phyloP scores from a whole-genome alignment of 2,329 filamentous ascomycete species.

The Fusarium austroafricanum region DNA sequence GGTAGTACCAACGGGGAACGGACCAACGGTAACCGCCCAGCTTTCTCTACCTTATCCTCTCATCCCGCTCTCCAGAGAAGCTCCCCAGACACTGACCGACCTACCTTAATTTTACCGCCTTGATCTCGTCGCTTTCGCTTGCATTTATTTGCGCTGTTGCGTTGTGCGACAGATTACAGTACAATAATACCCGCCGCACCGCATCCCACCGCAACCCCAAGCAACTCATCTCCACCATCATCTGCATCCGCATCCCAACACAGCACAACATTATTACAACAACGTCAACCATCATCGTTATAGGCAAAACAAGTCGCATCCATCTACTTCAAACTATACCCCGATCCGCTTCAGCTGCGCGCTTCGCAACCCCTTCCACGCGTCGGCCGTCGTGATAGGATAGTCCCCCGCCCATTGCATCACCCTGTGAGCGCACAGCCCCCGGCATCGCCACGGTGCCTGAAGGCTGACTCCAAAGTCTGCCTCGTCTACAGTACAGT shows the following conservation, averaged over 20 bases:
- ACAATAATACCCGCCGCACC: slow-evolving; percentile 31
- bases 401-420: slow-evolving; percentile 48
- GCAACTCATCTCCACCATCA: slow-evolving; percentile 38
- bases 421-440: slow-evolving; percentile 56
- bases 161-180: slow-evolving; percentile 15
- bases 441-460: slow-evolving; percentile 55
- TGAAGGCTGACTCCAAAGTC: slow-evolving; percentile 60
- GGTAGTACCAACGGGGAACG: background rate
- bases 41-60: slow-evolving; percentile 1
- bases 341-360: slow-evolving; percentile 30
- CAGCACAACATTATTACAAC: background rate
- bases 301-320: slow-evolving; percentile 35
- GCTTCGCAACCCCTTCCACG: slow-evolving; percentile 45
- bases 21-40: slow-evolving; percentile 17
- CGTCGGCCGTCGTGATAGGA: slow-evolving; percentile 47
- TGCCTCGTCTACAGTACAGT: slow-evolving; percentile 52
- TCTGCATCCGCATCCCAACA: slow-evolving; percentile 19
- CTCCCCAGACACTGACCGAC: slow-evolving; percentile 11
- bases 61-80: background rate
- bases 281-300: slow-evolving; percentile 1
- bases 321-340: slow-evolving; percentile 29
- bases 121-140: slow-evolving; percentile 12
- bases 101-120: slow-evolving; percentile 34
- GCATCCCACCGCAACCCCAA: slow-evolving; percentile 26
- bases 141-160: background rate